Base-by-base conservation (phyloP, 2,329 filamentous ascomycete species). In the Didymella glomerata region DNA sequence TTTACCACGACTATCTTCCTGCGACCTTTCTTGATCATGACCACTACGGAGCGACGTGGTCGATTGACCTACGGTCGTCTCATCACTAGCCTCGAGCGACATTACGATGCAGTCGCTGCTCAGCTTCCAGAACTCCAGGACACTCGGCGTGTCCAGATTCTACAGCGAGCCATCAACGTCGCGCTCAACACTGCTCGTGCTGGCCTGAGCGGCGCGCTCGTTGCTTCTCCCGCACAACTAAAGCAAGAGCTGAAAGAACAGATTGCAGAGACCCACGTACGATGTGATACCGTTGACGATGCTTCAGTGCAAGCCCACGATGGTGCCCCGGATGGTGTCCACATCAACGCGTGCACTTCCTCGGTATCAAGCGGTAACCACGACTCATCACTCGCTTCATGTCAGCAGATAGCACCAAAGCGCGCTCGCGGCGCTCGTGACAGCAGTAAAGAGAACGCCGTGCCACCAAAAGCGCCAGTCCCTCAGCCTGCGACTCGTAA, bases 61-160 rank as follows among this genome's bases (percentile, higher is more conserved):
- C 45, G 46, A 22, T 30, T 58, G 14, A 54, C 56, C 1, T 50
- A 49, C 32, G 38, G 40, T 30, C 56, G 56, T 11, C 56, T 58
- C 4, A 22, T 22, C 27, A 25, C 10, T 28, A 49, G 49, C 13
- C 40, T 58, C 14, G 28, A 40, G 11, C 38, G 40, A 8, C 45
- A 54, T 3, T 10, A 36, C 6, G 40, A 11, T 8, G 42, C 24
- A 22, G 13, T 53, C 13, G 5, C 13, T n/a, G 5, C 16, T 3
- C 48, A 53, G 14, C 42, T 58, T 3, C 49, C 49, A 16, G 28
- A 58, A 1, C 24, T 20, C 25, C 45, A 58, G 20, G 56, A 58
- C 11, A 14, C 24, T 10, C 40, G 7, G 11, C 45, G 56, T 28
- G 45, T 22, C 2, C n/a, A 28, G 4, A 27, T 49, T n/a, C 38